Evolutionary conservation across 306 rosid genomes (phyloP), one percentile per base, ranked within the genome.

Genomic region (Sesbania bispinosa): DNA sequence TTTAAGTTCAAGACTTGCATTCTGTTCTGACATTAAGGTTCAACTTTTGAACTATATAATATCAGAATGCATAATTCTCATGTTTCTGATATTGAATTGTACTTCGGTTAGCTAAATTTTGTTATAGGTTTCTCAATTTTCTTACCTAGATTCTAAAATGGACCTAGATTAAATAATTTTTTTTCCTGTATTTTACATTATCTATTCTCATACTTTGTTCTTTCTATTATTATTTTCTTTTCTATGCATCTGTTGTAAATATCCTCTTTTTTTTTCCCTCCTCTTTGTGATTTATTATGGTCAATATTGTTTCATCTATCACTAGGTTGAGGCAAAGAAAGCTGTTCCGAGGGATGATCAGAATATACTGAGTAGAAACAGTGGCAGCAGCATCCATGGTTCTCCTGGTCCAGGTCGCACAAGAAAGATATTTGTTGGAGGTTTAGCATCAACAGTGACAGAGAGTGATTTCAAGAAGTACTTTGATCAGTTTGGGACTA

Each of bases 321-420:
- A 50, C 38, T 80, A 95, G 99, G 97, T 95, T 80, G 99, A 95
- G 81, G 97, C 97, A 1, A 94, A 95, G 84, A 95, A 88, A 87
- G 99, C 97, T 50, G 97, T 95, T 80, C 99, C 99, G 14, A 81
- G 97, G 83, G 97, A 95, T 74, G 99, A 95, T 75, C 99, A 89
- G 84, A 91, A 86, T 77, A 81, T 84, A 61, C 63, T 89, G 78
- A 87, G 77, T 71, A 91, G 99, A 84, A 89, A 26, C 83, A 85
- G 79, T 78, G 84, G 93, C 39, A 91, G n/a, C n/a, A n/a, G 86
- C 85, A 84, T 91, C 75, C 96, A 91, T 0, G 96, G 96, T 74
- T 91, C 99, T 75, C 96, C 97, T 18, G 95, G 96, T 71, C 90
- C 91, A 10, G 87, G 89, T 47, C 96, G 99, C 79, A 95, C 99